phyloP scores from a whole-genome alignment of 179 eudicot species.

The Silene vulgaris region DNA sequence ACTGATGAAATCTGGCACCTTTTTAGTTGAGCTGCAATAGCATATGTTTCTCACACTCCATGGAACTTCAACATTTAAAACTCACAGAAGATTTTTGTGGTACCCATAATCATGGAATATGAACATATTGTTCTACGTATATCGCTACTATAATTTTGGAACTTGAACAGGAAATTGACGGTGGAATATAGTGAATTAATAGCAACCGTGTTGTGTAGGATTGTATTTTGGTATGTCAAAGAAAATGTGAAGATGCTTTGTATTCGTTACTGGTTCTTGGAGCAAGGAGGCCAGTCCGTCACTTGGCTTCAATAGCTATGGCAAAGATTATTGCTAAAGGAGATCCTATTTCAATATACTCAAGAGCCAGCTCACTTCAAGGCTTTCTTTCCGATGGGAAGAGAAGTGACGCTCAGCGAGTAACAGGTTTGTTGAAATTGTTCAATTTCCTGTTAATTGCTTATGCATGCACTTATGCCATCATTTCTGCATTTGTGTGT shows the following conservation, averaged over 20 bases:
- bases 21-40: no score
- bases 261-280: constrained; percentile 75
- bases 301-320: constrained; percentile 88
- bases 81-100: not conserved
- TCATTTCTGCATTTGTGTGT: not conserved
- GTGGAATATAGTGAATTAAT: no score
- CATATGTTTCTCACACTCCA: not conserved
- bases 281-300: constrained; percentile 87
- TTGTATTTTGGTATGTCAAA: constrained; percentile 68
- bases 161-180: not conserved
- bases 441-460: constrained; percentile 7
- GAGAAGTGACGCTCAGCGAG: constrained; percentile 70
- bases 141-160: not conserved
- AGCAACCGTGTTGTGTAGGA: constrained; percentile 40
- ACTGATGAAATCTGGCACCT: no score
- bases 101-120: not conserved
- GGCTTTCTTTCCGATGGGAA: constrained; percentile 90
- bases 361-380: constrained; percentile 87
- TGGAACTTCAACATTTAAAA: not conserved
- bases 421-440: constrained; percentile 58
- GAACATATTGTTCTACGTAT: no score
- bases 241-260: constrained; percentile 92
- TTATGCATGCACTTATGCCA: not conserved
- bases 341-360: constrained; percentile 86
- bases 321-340: constrained; percentile 73